Evolutionary conservation across 306 rosid species (phyloP).

Genomic region (Prunus fruticosa): DNA sequence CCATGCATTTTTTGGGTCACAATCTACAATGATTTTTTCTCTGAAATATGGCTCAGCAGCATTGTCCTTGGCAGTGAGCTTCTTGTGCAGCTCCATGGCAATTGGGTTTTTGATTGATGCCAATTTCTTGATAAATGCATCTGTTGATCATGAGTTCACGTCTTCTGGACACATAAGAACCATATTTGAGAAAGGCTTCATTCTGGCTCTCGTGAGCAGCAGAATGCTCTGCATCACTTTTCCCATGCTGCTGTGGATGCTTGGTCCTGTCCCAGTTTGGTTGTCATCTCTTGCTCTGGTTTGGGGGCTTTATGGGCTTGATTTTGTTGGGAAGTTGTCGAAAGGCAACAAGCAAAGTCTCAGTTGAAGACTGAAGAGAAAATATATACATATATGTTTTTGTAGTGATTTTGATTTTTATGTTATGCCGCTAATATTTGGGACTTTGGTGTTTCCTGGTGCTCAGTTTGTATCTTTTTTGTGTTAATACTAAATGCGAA

Average conservation of each 20-base stretch:
- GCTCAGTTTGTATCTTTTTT: background rate
- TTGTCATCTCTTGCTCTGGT: constrained; percentile 54
- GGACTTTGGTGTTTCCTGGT: background rate
- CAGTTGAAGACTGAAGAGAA: background rate
- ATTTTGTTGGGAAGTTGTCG: constrained; percentile 46
- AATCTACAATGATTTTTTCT: constrained; percentile 34
- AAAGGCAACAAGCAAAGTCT: constrained; percentile 12
- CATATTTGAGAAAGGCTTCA: constrained; percentile 60
- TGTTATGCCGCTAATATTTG: background rate
- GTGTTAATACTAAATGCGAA: too few relatives aligned
- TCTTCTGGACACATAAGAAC: constrained; percentile 22
- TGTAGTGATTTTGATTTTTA: background rate
- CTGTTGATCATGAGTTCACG: constrained; percentile 20
- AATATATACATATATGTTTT: background rate
- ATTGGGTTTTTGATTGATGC: constrained; percentile 61
- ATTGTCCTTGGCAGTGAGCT: constrained; percentile 50
- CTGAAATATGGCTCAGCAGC: constrained; percentile 64
- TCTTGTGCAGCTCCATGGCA: constrained; percentile 71
- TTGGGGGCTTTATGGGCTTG: constrained; percentile 51
- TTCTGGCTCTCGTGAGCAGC: constrained; percentile 54
- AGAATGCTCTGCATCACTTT: constrained; percentile 55
- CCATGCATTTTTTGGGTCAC: constrained; percentile 39
- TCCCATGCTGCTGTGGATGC: constrained; percentile 71
- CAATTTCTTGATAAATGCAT: constrained; percentile 46
- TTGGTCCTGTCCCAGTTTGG: constrained; percentile 54